Base-by-base conservation (phyloP, 2,329 filamentous ascomycete species). In the Arachnopeziza araneosa region DNA sequence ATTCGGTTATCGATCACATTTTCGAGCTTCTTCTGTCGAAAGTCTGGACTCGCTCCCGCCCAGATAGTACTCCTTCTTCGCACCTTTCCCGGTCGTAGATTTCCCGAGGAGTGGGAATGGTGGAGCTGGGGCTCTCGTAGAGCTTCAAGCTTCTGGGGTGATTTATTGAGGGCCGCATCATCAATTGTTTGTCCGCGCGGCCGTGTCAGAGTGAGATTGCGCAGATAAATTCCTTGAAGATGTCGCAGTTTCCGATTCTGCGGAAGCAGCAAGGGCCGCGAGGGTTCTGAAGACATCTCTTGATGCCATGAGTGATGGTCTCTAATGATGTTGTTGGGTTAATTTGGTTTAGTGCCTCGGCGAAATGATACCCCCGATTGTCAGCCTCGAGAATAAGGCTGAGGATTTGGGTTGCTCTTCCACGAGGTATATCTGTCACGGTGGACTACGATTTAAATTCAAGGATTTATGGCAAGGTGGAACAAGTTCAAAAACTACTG, bases 161-260 rank as follows among this genome's bases (percentile, higher is more conserved):
- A 63, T 60, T 85, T 85, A 65, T 87, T 87, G 32, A 91, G 84
- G 36, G 88, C 82, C 32, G 86, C 88, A 68, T 93, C 93, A 75
- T 93, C 90, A 69, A 89, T 87, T 49, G 90, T 88, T 74, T 81
- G 77, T 69, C 77, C 77, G 64, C 78, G 77, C 60, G 79, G 77
- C 64, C 78, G 79, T 24, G 78, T 79, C 66, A 96, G 86, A 63
- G 85, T 86, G 51, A 97, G 79, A 74, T 97, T 97, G 60, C 93
- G 90, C 56, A 97, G 78, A 59, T 90, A 93, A 67, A 98, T 85
- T 66, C 91, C 91, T 69, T 90, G 87, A 4, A 97, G 82, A 78
- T 97, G 93, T 58, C 93, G 87, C 57, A 98, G 80, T 73, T 89
- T 92, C 73, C 92, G 90, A 74, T 96, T 97, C 81, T 95, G 83